Evolutionary conservation across 2,329 filamentous ascomycete genomes (phyloP).

Genomic region (Aulographum hederae): DNA sequence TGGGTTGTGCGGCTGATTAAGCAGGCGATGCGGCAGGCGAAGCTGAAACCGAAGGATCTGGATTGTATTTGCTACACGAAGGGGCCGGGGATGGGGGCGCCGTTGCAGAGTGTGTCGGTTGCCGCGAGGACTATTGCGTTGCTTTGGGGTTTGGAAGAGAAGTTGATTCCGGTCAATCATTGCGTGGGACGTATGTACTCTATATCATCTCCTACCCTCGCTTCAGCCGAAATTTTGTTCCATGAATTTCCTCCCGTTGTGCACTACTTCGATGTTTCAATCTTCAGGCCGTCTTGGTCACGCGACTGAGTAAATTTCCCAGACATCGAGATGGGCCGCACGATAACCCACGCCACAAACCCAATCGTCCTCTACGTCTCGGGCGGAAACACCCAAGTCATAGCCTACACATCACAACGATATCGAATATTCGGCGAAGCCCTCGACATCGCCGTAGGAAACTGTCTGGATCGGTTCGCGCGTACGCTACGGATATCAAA

Average conservation of each 20-base stretch:
- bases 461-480: constrained; percentile 91
- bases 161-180: constrained; percentile 91
- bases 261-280: neutral
- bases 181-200: constrained; percentile 88
- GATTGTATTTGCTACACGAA: constrained; percentile 92
- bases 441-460: constrained; percentile 91
- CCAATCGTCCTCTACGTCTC: constrained; percentile 92
- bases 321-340: constrained; percentile 97
- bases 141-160: constrained; percentile 74
- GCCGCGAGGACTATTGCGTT: constrained; percentile 66
- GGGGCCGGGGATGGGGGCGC: constrained; percentile 92
- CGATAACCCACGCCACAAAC: constrained; percentile 77
- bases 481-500: constrained; percentile 82
- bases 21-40: constrained; percentile 54
- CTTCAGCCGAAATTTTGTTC: neutral
- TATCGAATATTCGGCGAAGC: constrained; percentile 98
- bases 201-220: constrained; percentile 15
- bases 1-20: constrained; percentile 73
- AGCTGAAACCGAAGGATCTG: constrained; percentile 37
- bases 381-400: constrained; percentile 94
- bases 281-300: neutral
- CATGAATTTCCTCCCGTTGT: neutral
- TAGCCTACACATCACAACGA: constrained; percentile 82
- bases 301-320: too few species aligned
- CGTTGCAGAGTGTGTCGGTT: constrained; percentile 70